Percentiles rank a stretch among this genome's conserved stretches.
These are phyloP conservation scores for Medicago arabica DNA, from an alignment of 306 rosid genomes.

Conservation along the genomic window DNA sequence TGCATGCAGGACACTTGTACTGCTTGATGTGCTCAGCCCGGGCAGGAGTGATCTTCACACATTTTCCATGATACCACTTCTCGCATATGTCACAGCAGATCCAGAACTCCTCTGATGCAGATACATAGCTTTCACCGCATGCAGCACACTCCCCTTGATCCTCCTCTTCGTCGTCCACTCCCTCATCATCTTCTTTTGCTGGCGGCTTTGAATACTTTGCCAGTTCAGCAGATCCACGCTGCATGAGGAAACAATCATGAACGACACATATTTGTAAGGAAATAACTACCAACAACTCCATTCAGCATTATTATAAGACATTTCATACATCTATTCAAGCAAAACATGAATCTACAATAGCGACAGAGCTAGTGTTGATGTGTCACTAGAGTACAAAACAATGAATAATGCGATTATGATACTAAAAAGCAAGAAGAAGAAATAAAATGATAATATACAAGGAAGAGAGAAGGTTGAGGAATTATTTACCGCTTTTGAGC, in stretches of 20 bases:
- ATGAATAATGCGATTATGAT: background rate
- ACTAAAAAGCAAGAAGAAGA: background rate
- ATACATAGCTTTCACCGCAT: conserved; percentile 46
- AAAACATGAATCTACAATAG: background rate
- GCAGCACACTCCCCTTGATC: conserved; percentile 57
- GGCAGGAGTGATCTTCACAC: conserved; percentile 55
- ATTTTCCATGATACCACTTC: conserved; percentile 58
- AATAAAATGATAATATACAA: background rate
- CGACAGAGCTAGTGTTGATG: background rate
- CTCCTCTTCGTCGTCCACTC: conserved; percentile 43
- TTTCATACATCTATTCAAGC: conserved; percentile 28
- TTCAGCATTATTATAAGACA: background rate
- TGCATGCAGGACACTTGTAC: conserved; percentile 55
- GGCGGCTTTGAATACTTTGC: conserved; percentile 49
- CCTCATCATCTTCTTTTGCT: conserved; percentile 50
- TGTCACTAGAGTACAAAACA: conserved; percentile 6
- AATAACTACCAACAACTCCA: background rate
- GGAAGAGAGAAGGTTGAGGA: background rate
- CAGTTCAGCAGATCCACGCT: conserved; percentile 59
- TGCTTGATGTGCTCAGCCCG: conserved; percentile 52
- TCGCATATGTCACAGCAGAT: conserved; percentile 69
- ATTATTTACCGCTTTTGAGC: conserved; percentile 69
- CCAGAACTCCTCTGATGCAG: conserved; percentile 48
- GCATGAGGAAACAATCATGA: conserved; percentile 34
- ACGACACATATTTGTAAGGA: background rate